These are phyloP conservation scores for Lasiodiplodia theobromae DNA, from an alignment of 2,329 filamentous ascomycete species.

Conservation along the genomic window DNA sequence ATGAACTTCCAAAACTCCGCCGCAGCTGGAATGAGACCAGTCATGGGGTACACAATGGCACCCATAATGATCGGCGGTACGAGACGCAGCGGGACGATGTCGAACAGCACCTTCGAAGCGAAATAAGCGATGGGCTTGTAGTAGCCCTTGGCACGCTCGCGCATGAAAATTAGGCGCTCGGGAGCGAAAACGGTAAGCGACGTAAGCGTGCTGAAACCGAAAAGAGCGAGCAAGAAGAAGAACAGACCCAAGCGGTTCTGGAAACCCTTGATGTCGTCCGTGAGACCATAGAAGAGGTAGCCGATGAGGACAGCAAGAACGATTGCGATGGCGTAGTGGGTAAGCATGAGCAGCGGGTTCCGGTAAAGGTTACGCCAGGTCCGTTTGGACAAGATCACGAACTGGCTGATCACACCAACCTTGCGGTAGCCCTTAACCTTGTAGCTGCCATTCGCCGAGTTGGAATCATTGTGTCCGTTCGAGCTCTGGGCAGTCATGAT, in stretches of 20 bases:
- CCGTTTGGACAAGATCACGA: conserved; percentile 84
- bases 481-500: conserved; percentile 69
- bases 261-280: conserved; percentile 95
- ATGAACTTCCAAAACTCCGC: conserved; percentile 90
- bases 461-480: conserved; percentile 69
- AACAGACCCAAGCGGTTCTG: conserved; percentile 97
- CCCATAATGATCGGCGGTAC: conserved; percentile 96
- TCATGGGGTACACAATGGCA: conserved; percentile 97
- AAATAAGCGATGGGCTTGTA: conserved; percentile 96
- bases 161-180: conserved; percentile 87
- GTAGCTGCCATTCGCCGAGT: conserved; percentile 63
- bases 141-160: conserved; percentile 95
- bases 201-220: conserved; percentile 95
- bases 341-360: conserved; percentile 97
- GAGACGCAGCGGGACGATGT: conserved; percentile 91
- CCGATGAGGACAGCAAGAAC: conserved; percentile 92
- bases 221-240: conserved; percentile 94
- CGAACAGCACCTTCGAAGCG: conserved; percentile 94
- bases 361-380: conserved; percentile 98
- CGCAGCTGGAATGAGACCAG: conserved; percentile 82
- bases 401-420: conserved; percentile 80
- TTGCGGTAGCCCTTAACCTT: conserved; percentile 80
- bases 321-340: conserved; percentile 97
- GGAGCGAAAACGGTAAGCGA: conserved; percentile 92
- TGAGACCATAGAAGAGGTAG: conserved; percentile 94